These are phyloP conservation scores for Monascus purpureus DNA, from an alignment of 495 filamentous ascomycete genomes.

Conservation along the genomic window DNA sequence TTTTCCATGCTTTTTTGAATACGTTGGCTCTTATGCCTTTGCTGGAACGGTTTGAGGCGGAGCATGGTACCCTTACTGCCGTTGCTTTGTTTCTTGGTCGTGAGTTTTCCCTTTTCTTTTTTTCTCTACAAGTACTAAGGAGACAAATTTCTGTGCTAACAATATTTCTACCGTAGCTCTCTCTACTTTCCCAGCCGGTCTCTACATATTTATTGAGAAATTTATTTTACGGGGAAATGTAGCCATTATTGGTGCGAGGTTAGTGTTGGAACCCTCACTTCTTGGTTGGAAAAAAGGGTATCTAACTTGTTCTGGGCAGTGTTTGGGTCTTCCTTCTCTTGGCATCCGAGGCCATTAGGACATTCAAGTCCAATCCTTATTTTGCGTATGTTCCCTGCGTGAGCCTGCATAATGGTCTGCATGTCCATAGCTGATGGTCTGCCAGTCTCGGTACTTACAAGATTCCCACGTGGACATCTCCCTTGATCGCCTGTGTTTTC, in stretches of 20 bases:
- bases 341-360: conserved; percentile 70
- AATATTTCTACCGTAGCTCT: conserved; percentile 40
- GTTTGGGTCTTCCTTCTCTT: conserved; percentile 87
- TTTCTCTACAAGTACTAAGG: not conserved
- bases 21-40: conserved; percentile 66
- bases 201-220: conserved; percentile 60
- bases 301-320: conserved; percentile 26
- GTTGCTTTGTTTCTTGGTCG: conserved; percentile 76
- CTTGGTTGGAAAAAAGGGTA: not conserved
- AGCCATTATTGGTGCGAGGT: conserved; percentile 72
- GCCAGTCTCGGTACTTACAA: conserved; percentile 43
- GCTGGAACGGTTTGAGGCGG: conserved; percentile 84
- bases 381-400: conserved; percentile 35
- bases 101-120: conserved; percentile 29
- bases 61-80: conserved; percentile 79
- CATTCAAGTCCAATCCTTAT: conserved; percentile 57
- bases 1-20: conserved; percentile 73
- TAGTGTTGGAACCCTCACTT: conserved; percentile 9
- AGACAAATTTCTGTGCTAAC: conserved; percentile 6
- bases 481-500: conserved; percentile 57
- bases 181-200: conserved; percentile 59
- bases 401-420: not conserved
- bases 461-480: conserved; percentile 86
- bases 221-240: conserved; percentile 49
- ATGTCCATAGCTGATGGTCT: conserved; percentile 2